These are phyloP conservation scores for Phytophthora chlamydospora DNA, from an alignment of 352 stramenopile genomes.

Conservation along the genomic window DNA sequence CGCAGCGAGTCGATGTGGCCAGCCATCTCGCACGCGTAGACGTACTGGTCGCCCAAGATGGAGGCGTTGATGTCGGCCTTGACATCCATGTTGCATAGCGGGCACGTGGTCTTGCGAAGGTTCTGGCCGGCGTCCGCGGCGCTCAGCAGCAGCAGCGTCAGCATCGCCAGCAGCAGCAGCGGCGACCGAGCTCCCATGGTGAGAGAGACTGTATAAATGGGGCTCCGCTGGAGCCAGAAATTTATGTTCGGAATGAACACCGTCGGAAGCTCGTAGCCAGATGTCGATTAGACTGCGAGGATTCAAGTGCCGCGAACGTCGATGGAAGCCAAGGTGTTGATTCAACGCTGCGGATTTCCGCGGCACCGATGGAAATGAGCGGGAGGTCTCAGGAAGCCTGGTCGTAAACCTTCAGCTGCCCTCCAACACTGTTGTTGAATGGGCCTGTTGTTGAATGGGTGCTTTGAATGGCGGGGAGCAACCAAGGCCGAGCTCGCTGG, in stretches of 20 bases:
- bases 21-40: conserved; percentile 88
- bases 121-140: conserved; percentile 48
- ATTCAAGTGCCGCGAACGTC: conserved; percentile 15
- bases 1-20: conserved; percentile 80
- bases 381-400: conserved; percentile 2
- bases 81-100: conserved; percentile 66
- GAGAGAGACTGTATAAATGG: conserved; percentile 26
- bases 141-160: conserved; percentile 31
- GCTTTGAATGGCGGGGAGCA: too few relatives aligned
- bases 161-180: conserved; percentile 26
- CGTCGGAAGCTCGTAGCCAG: conserved; percentile 6
- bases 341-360: neutral
- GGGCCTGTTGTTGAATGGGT: conserved; percentile 8
- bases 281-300: conserved; percentile 8
- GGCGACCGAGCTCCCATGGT: conserved; percentile 27
- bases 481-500: too few relatives aligned
- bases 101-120: conserved; percentile 59
- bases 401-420: conserved; percentile 14
- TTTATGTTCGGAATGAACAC: conserved; percentile 12
- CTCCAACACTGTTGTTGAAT: conserved; percentile 12
- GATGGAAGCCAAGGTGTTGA: conserved; percentile 17
- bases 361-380: conserved; percentile 22
- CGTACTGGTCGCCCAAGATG: conserved; percentile 71
- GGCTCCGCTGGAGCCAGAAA: conserved; percentile 4
- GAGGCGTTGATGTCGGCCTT: conserved; percentile 63